Conservation (phyloP, 2,329 filamentous ascomycete genomes). For the Colletotrichum plurivorum region DNA sequence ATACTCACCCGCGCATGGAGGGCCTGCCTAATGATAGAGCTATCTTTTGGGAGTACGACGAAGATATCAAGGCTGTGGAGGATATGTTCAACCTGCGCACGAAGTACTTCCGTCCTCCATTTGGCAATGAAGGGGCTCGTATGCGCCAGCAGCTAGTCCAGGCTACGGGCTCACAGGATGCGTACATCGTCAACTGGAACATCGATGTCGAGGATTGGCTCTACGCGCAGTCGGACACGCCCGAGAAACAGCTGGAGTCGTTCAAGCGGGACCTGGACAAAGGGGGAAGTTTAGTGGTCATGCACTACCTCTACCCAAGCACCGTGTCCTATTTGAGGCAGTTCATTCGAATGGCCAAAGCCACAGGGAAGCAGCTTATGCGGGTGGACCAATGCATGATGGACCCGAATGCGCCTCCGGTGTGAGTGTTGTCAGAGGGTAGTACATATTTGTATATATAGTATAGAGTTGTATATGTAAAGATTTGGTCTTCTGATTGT, state of each 20-base stretch:
- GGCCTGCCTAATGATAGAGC: slow-evolving; percentile 65
- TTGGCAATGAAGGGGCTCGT: slow-evolving; percentile 76
- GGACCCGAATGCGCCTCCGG: slow-evolving; percentile 51
- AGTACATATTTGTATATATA: no score
- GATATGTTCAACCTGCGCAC: slow-evolving; percentile 51
- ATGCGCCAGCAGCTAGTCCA: slow-evolving; percentile 75
- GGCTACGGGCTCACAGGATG: slow-evolving; percentile 62
- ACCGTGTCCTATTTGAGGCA: slow-evolving; percentile 76
- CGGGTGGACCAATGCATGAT: slow-evolving; percentile 54
- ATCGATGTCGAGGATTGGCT: slow-evolving; percentile 81
- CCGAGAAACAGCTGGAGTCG: slow-evolving; percentile 77
- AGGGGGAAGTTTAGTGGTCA: slow-evolving; percentile 75
- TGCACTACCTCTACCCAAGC: slow-evolving; percentile 77
- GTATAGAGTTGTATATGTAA: no score
- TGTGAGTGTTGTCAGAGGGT: slow-evolving; percentile 28
- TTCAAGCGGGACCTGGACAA: slow-evolving; percentile 74
- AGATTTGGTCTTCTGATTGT: no score
- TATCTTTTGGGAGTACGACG: slow-evolving; percentile 74
- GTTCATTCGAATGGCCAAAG: slow-evolving; percentile 76
- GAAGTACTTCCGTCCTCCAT: slow-evolving; percentile 78
- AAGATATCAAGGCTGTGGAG: slow-evolving; percentile 66
- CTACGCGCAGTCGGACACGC: slow-evolving; percentile 73
- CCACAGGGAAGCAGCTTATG: slow-evolving; percentile 71
- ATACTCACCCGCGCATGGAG: slow-evolving; percentile 77
- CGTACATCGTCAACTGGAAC: slow-evolving; percentile 77